Evolutionary conservation across 768 basidiomycete species (phyloP).

Genomic region (Hypholoma sublateritium): DNA sequence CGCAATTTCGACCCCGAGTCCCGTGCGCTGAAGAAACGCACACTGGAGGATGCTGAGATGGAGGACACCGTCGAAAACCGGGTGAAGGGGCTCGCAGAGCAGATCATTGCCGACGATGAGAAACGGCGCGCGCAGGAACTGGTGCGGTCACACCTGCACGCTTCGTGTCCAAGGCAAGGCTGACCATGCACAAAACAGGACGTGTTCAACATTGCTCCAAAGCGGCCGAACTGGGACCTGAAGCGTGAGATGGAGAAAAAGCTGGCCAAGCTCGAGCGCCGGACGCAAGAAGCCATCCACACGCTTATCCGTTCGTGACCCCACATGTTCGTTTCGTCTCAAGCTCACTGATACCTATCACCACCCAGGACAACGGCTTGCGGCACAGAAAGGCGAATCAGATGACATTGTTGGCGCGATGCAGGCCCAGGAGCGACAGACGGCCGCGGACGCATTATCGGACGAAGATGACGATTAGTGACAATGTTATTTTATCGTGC

Average conservation of each 20-base stretch:
- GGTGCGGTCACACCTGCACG: conserved; percentile 42
- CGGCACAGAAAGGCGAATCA: conserved; percentile 74
- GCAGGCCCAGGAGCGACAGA: conserved; percentile 69
- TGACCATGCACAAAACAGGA: conserved; percentile 49
- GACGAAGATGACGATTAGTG: conserved; percentile 54
- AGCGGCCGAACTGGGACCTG: conserved; percentile 94
- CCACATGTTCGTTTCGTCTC: background rate
- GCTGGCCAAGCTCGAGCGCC: conserved; percentile 82
- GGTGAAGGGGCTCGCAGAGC: conserved; percentile 80
- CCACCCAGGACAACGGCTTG: conserved; percentile 68
- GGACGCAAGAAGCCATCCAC: conserved; percentile 90
- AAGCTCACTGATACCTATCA: conserved; percentile 3
- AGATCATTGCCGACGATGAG: conserved; percentile 86
- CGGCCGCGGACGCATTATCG: conserved; percentile 49
- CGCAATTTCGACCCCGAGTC: conserved; percentile 93
- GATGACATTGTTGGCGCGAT: conserved; percentile 84
- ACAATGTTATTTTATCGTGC: conserved; percentile 6
- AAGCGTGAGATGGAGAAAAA: conserved; percentile 94
- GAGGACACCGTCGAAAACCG: conserved; percentile 88
- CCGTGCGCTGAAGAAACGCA: conserved; percentile 70
- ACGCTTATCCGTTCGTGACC: conserved; percentile 80
- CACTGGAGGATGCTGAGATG: conserved; percentile 52
- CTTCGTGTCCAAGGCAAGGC: background rate
- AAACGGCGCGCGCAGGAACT: conserved; percentile 83
- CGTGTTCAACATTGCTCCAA: conserved; percentile 96